Evolutionary conservation across 2,329 filamentous ascomycete genomes (phyloP), one percentile per base, ranked within the genome.

Genomic region (Knoxdaviesia proteae): DNA sequence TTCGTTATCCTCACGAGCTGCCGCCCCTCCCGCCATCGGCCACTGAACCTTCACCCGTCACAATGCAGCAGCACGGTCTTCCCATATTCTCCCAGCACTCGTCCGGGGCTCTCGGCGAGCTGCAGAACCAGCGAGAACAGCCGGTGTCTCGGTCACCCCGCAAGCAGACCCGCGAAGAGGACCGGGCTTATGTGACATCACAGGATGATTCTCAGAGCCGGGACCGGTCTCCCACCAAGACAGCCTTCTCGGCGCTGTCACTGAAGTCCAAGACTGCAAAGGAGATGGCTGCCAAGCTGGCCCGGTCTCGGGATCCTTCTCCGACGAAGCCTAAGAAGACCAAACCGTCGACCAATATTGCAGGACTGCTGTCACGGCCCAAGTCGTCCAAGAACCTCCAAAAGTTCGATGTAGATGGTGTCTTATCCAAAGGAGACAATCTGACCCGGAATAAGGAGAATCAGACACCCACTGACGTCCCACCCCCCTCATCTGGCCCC

Each of bases 271-370:
- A 61, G 29, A 20, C 20, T 20, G 20, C 20, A 20, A 20, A 20
- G 20, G 20, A 20, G 20, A 20, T 20, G 20, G 20, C 20, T 20
- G 20, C 20, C 20, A 20, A 20, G 20, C 20, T 20, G 20, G 20
- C 20, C 20, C 20, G 20, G 20, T 20, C 20, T 20, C 20, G 20
- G 20, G 20, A 20, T 20, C 20, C 20, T 20, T 20, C 20, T 20
- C 20, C 20, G 20, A 20, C 20, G 20, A 20, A 20, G 20, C 20
- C 74, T 31, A 80, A 79, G 54, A 92, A 88, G 63, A 72, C 72
- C 35, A 93, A 88, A 58, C 93, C 87, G 0, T 71, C 81, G 4
- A 81, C 81, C 33, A 92, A 86, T 55, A 67, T 96, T n/a, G 74
- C 75, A 1, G 75, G 70, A 5, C 69, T 94, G 43, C 69, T 94